Conservation (phyloP, 2,329 filamentous ascomycete species). For the Penicillium freii region DNA sequence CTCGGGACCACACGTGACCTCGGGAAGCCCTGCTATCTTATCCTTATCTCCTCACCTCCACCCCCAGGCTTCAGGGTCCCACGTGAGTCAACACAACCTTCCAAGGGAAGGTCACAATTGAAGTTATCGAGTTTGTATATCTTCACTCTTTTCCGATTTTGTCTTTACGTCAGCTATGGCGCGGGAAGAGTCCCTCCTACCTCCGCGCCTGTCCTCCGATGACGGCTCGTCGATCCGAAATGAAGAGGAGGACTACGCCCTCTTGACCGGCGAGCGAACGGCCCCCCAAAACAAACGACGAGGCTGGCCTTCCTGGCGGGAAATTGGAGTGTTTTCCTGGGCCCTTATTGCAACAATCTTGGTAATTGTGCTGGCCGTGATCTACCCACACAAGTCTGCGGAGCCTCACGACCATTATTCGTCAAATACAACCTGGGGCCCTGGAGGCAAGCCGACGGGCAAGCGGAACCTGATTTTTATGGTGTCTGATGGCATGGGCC, state of each 20-base stretch:
- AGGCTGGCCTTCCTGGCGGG: conserved; percentile 63
- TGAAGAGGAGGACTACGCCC: conserved; percentile 61
- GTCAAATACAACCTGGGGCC: conserved; percentile 35
- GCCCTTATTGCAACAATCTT: conserved; percentile 74
- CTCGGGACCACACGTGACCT: background rate
- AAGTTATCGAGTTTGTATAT: background rate
- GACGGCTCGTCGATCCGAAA: conserved; percentile 55
- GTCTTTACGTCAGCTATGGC: conserved; percentile 27
- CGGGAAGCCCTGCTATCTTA: background rate
- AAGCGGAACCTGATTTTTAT: conserved; percentile 98
- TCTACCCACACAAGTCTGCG: conserved; percentile 67
- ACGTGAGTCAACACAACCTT: conserved; percentile 1
- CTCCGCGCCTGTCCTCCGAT: conserved; percentile 55
- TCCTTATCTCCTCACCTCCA: conserved; percentile 11
- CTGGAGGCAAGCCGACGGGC: conserved; percentile 49
- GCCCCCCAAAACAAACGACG: conserved; percentile 31
- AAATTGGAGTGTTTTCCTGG: conserved; percentile 77
- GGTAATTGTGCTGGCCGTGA: conserved; percentile 76
- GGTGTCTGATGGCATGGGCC: conserved; percentile 98
- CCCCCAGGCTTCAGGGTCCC: conserved; percentile 1
- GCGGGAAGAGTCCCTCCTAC: conserved; percentile 53
- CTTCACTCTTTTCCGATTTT: background rate
- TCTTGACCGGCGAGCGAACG: conserved; percentile 57
- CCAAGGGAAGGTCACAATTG: background rate
- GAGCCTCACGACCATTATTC: conserved; percentile 28